These are phyloP conservation scores for Botrytis medusae DNA, from an alignment of 2,329 filamentous ascomycete species.

Conservation along the genomic window DNA sequence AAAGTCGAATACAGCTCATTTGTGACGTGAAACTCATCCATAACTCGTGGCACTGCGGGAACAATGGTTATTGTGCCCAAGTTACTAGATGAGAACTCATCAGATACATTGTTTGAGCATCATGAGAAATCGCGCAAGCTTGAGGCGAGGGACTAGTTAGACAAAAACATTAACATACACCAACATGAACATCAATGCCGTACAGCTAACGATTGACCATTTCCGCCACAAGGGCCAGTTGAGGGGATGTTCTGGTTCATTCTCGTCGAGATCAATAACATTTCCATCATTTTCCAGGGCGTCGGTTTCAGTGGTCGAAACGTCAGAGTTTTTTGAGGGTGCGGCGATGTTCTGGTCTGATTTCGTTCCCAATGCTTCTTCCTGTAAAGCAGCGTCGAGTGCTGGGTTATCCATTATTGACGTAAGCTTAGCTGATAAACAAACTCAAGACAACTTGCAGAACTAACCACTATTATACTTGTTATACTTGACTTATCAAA, in stretches of 20 bases:
- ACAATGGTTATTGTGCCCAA: slow-evolving; percentile 4
- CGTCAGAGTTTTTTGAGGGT: not conserved
- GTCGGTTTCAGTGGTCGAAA: not conserved
- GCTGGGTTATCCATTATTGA: not conserved
- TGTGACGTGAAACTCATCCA: slow-evolving; percentile 10
- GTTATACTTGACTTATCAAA: not conserved
- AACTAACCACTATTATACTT: too few relatives aligned
- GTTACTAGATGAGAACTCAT: not conserved
- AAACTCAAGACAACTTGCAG: not conserved
- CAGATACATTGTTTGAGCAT: not conserved
- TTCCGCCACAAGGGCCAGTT: slow-evolving; percentile 1
- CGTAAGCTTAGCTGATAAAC: rapidly evolving
- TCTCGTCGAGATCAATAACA: slow-evolving; percentile 9
- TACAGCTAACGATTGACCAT: slow-evolving; percentile 12
- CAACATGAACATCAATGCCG: slow-evolving; percentile 7
- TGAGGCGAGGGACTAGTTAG: not conserved
- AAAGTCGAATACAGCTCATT: not conserved
- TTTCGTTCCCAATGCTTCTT: not conserved
- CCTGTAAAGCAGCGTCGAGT: not conserved
- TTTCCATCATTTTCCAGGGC: not conserved
- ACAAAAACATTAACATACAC: not conserved
- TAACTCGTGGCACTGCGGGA: slow-evolving; percentile 12
- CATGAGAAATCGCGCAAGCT: not conserved
- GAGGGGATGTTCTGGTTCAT: slow-evolving; percentile 11
- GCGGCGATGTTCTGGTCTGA: not conserved